Conservation (phyloP, 1,284 basidiomycete species). For the Apiotrichum sp. region DNA sequence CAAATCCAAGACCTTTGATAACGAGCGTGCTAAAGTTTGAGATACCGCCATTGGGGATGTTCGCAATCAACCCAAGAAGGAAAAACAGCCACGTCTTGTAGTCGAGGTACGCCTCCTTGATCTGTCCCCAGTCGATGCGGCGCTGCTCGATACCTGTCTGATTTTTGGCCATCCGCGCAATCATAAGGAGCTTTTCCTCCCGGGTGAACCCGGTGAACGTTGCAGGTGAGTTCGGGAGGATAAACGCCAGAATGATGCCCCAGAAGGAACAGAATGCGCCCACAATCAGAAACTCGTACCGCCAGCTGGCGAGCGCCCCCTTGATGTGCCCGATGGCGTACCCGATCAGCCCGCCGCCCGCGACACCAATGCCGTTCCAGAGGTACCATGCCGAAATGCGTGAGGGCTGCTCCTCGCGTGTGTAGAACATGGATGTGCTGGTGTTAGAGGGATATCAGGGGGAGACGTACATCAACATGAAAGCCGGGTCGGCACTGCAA, state of each 20-base stretch:
- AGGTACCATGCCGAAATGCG: slow-evolving; percentile 43
- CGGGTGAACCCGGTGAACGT: slow-evolving; percentile 40
- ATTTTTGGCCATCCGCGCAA: slow-evolving; percentile 45
- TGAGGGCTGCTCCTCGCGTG: slow-evolving; percentile 42
- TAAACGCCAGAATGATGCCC: slow-evolving; percentile 35
- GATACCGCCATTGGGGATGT: slow-evolving; percentile 39
- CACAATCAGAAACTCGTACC: slow-evolving; percentile 47
- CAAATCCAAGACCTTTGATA: slow-evolving; percentile 41
- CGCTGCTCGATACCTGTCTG: slow-evolving; percentile 48
- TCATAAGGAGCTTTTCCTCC: slow-evolving; percentile 47
- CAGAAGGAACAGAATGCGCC: slow-evolving; percentile 41
- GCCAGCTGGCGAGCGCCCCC: slow-evolving; percentile 40
- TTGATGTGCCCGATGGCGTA: slow-evolving; percentile 31
- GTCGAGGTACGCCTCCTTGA: slow-evolving; percentile 37
- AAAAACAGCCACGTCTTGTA: slow-evolving; percentile 39
- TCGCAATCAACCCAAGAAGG: slow-evolving; percentile 40
- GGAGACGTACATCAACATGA: slow-evolving; percentile 1
- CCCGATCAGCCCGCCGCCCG: slow-evolving; percentile 38
- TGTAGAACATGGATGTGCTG: slow-evolving; percentile 43
- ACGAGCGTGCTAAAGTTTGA: slow-evolving; percentile 43
- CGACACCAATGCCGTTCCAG: slow-evolving; percentile 45
- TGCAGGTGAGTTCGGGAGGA: slow-evolving; percentile 40
- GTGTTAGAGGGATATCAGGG: slow-evolving; percentile 23
- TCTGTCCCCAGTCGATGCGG: slow-evolving; percentile 46
- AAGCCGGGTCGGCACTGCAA: slow-evolving; percentile 36